Base-by-base conservation (phyloP, 1,139 yeast genomes). In the Suhomyces choctaworum region DNA sequence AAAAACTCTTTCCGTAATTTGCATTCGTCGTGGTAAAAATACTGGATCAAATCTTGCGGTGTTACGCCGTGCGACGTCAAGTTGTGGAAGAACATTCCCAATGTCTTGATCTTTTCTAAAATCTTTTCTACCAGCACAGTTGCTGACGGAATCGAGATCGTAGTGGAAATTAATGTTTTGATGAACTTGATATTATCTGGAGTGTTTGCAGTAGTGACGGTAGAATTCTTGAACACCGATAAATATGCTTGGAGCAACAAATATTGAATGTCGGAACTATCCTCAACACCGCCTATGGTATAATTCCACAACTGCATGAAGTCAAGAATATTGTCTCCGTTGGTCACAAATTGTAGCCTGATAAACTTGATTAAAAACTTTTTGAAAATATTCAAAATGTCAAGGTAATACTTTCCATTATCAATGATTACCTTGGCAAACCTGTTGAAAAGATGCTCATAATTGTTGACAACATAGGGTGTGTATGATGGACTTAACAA, bases 381-480 rank as follows among this genome's bases (percentile, higher is more conserved):
- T 20, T 53, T 32, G 47, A 50, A 63, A 8, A 62, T 45, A 5
- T 31, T 37, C 17, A 50, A 49, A 2, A 70, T 56, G 36, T 70
- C 73, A 22, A 52, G 56, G 44, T 70, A 69, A 47, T 66, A 70
- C 23, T 48, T 45, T 31, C 52, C 53, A 41, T 70, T 69, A 41
- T 69, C 73, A 5, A 60, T 45, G 5, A 66, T 48, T 4, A 60
- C 50, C 36, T 65, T 64, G 10, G 62, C 47, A 26, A 52, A 51
- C n/a, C 38, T 43, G 9, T 27, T 21, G n/a, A 36, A 31, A 10
- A 66, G 34, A 13, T 45, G 19, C 5, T 29, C 42, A 22, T 33
- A 24, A 15, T 44, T 46, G 9, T 29, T 34, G 8, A 42, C 12
- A 14, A 45, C 40, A 16, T 42, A 42, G 7, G 21, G 22, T 3